A percentile compares a stretch with the other conserved stretches of the same genome.
Conservation (phyloP, 177 flowering plant species). For the Vitis hybrid region DNA sequence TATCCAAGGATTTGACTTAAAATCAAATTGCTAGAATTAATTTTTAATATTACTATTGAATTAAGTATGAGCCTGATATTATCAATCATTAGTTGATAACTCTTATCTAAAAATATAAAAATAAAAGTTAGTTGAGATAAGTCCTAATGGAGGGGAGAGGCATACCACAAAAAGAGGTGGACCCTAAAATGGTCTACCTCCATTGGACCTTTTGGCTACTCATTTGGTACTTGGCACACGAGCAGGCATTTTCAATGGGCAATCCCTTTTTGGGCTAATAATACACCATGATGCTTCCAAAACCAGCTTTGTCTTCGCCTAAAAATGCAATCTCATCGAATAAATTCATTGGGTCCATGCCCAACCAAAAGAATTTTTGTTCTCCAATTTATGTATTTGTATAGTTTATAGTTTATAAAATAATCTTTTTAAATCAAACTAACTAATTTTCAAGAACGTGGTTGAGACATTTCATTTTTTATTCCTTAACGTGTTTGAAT, state of each 20-base stretch:
- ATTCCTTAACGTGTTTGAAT: too few relatives aligned
- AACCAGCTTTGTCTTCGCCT: conserved; percentile 5
- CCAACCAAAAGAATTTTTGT: neutral
- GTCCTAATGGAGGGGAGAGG: too few relatives aligned
- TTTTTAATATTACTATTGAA: too few relatives aligned
- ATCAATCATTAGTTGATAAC: too few relatives aligned
- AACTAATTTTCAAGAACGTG: neutral
- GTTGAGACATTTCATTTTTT: too few relatives aligned
- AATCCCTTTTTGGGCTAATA: neutral
- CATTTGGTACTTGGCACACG: conserved; percentile 5
- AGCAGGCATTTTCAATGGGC: neutral
- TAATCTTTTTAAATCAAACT: neutral
- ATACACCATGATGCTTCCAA: conserved; percentile 3
- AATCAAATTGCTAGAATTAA: too few relatives aligned
- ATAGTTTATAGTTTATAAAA: neutral
- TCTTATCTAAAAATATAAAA: too few relatives aligned
- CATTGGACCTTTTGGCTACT: neutral
- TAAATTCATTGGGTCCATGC: neutral
- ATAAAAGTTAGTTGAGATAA: too few relatives aligned
- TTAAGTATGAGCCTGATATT: too few relatives aligned
- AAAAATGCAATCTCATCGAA: conserved; percentile 3
- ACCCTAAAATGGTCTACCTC: neutral
- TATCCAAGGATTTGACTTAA: too few relatives aligned
- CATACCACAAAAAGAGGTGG: conserved; percentile 4
- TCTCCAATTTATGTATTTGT: neutral